Base-by-base conservation (phyloP, 495 filamentous ascomycete species). In the Xanthoparmelia taractica region DNA sequence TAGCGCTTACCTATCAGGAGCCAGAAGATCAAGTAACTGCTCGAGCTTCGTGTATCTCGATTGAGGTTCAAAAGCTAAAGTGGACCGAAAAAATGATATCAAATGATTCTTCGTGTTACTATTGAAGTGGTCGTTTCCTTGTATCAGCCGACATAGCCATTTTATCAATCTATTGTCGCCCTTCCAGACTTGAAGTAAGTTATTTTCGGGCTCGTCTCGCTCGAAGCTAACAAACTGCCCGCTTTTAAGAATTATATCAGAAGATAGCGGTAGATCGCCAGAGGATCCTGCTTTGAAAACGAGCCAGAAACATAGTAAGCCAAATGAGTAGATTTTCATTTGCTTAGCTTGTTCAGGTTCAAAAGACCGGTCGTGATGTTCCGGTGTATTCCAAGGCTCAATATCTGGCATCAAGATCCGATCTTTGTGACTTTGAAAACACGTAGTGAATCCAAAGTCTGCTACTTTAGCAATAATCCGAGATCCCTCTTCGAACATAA, bases 131-230 rank as follows among this genome's bases (percentile, higher is more conserved):
- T 12, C 37, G 10, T 38, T 12, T 43, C 17, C 20, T n/a, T 43
- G 41, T 43, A 43, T n/a, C 41, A 73, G 54, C 29, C 41, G n/a
- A 18, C 12, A 43, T 15, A 43, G 12, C 41, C 41, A 43, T n/a
- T 20, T n/a, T 43, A 20, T 8, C 41, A 43, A 43, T n/a, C 17
- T 43, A 43, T n/a, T 43, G 17, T 43, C 41, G 41, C 41, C 17
- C 41, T 43, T 43, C 41, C 41, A 43, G 41, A n/a, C 41, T n/a
- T n/a, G 41, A 43, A 43, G 41, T n/a, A 43, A 8, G 41, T 43
- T 43, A 0, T 43, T 43, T 43, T 43, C 18, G 12, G 41, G 17
- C 41, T 43, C 12, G 41, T n/a, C 10, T 43, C 41, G 41, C 41
- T 43, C 41, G 41, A 43, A 43, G 41, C 17, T 43, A 18, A 43